These are phyloP conservation scores for Madurella mycetomatis DNA, from an alignment of 2,329 filamentous ascomycete species.

Conservation along the genomic window DNA sequence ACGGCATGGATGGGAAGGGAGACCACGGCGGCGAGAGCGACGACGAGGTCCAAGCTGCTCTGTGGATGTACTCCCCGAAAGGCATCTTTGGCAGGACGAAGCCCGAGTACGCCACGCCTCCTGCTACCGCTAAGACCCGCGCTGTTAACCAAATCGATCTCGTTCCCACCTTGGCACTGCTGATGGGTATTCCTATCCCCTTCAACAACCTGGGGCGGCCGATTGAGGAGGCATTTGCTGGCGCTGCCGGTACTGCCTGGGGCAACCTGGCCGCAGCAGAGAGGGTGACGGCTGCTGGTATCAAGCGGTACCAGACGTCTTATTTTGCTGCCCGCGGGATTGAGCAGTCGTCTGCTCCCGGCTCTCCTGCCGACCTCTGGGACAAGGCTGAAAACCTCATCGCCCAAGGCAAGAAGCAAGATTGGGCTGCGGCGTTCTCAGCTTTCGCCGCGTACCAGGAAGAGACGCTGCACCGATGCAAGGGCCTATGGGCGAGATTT, in stretches of 20 bases:
- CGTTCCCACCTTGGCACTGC: slow-evolving; percentile 82
- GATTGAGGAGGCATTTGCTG: slow-evolving; percentile 89
- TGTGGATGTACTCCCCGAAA: slow-evolving; percentile 98
- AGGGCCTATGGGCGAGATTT: slow-evolving; percentile 85
- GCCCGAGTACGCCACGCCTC: slow-evolving; percentile 53
- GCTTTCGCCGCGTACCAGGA: slow-evolving; percentile 71
- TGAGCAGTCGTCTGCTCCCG: slow-evolving; percentile 54
- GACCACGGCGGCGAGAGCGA: slow-evolving; percentile 98
- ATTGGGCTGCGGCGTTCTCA: slow-evolving; percentile 42
- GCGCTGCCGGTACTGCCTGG: slow-evolving; percentile 64
- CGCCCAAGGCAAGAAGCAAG: slow-evolving; percentile 24
- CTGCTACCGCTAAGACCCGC: slow-evolving; percentile 69
- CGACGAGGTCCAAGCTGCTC: slow-evolving; percentile 86
- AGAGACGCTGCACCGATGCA: slow-evolving; percentile 74
- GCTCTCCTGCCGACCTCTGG: slow-evolving; percentile 56
- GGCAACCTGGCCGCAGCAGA: slow-evolving; percentile 73
- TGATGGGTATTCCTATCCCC: slow-evolving; percentile 87
- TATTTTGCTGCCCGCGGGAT: slow-evolving; percentile 72
- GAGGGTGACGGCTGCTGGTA: slow-evolving; percentile 75
- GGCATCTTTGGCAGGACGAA: slow-evolving; percentile 75
- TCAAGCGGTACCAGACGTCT: slow-evolving; percentile 80
- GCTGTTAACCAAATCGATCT: slow-evolving; percentile 86
- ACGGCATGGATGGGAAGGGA: slow-evolving; percentile 96
- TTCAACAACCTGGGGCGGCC: slow-evolving; percentile 93
- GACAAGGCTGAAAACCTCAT: slow-evolving; percentile 40